Evolutionary conservation across 1,284 basidiomycete species (phyloP).

Genomic region (Cryptococcus sp.): DNA sequence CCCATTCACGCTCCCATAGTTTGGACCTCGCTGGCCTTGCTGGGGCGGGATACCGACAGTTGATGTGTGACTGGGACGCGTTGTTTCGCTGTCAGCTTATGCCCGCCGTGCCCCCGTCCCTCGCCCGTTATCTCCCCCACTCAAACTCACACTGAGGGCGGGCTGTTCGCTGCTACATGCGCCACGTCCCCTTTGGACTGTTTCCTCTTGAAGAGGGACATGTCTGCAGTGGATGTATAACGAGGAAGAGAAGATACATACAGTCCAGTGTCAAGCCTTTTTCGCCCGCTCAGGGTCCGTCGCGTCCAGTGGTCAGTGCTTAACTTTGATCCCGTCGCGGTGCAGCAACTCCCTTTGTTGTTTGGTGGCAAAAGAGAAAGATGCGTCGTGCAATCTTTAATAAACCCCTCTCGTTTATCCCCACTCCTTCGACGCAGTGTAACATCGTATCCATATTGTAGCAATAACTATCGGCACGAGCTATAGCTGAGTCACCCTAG

Average conservation of each 20-base stretch:
- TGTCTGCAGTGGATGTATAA: conserved; percentile 4
- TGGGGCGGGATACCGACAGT: background rate
- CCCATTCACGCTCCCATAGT: background rate
- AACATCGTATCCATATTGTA: too few species aligned
- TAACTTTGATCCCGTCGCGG: background rate
- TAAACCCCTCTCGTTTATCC: too few species aligned
- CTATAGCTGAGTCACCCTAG: too few species aligned
- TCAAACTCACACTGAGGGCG: too few species aligned
- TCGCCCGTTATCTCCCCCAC: conserved; percentile 4
- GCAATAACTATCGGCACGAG: too few species aligned
- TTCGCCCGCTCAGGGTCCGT: background rate
- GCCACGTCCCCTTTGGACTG: conserved; percentile 31
- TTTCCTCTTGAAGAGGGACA: conserved; percentile 42
- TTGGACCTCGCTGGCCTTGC: conserved; percentile 3
- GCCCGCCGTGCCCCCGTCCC: background rate
- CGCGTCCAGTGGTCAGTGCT: background rate
- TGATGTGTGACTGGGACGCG: background rate
- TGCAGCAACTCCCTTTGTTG: too few species aligned
- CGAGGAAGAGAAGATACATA: background rate
- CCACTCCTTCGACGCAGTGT: too few species aligned
- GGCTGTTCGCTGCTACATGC: background rate
- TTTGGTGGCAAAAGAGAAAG: too few species aligned
- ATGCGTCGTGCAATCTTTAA: too few species aligned
- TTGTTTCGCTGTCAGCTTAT: background rate
- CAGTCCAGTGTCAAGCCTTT: background rate